Conservation (phyloP, 1,284 basidiomycete genomes). For the Trichosporon sp. region DNA sequence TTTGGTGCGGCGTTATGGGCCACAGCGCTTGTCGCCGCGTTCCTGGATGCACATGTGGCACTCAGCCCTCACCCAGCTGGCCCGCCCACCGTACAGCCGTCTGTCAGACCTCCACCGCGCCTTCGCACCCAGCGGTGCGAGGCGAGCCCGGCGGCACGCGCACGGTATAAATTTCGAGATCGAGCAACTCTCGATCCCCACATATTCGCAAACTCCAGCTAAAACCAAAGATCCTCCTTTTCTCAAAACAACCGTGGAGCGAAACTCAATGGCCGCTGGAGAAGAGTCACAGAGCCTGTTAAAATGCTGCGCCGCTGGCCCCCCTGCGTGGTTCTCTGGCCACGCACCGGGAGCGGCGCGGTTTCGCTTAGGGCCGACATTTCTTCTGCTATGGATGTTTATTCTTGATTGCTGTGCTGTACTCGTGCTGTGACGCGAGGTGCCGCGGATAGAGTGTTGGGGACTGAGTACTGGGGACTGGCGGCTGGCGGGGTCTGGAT, state of each 20-base stretch:
- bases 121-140: background rate
- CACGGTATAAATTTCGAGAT: background rate
- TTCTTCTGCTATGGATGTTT: background rate
- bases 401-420: background rate
- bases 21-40: background rate
- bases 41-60: background rate
- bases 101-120: background rate
- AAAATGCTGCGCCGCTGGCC: constrained; percentile 33
- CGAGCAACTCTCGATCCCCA: background rate
- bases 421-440: too few species aligned
- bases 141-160: background rate
- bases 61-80: background rate
- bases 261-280: constrained; percentile 17
- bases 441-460: too few species aligned
- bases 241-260: constrained; percentile 12
- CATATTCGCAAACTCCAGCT: constrained; percentile 17
- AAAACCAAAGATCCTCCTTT: constrained; percentile 14
- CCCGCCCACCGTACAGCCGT: too few species aligned
- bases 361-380: constrained; percentile 49
- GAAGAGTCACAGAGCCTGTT: constrained; percentile 25
- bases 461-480: too few species aligned
- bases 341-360: constrained; percentile 15
- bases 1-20: constrained; percentile 8
- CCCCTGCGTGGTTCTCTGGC: constrained; percentile 11
- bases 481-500: too few species aligned